Percentiles rank a stretch among this genome's conserved stretches.
Evolutionary conservation across 345 rosid genomes (phyloP).

Genomic region (Brassica carinata): DNA sequence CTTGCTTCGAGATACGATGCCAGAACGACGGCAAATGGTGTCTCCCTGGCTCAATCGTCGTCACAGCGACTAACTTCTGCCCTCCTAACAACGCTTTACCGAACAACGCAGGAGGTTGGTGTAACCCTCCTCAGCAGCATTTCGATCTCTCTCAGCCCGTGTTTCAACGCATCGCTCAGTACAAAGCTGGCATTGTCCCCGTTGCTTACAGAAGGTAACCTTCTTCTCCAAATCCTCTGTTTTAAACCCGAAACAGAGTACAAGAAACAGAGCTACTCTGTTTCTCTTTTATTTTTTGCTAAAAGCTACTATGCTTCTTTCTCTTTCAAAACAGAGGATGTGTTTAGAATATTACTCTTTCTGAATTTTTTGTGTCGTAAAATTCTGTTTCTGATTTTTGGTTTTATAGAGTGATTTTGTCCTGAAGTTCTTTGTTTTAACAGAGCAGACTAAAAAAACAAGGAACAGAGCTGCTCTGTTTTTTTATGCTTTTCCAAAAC

Average conservation of each 20-base stretch:
- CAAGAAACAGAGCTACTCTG: not conserved
- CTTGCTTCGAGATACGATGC: slow-evolving; percentile 74
- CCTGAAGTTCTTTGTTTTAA: not conserved
- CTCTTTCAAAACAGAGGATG: not conserved
- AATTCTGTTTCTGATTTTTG: too few relatives aligned
- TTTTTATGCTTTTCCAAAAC: too few relatives aligned
- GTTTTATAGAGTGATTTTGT: not conserved
- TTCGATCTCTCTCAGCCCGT: slow-evolving; percentile 84
- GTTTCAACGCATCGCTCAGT: slow-evolving; percentile 80
- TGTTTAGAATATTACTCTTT: not conserved
- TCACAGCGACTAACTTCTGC: slow-evolving; percentile 89
- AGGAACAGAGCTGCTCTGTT: not conserved
- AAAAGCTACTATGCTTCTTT: not conserved
- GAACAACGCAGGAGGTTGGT: slow-evolving; percentile 79
- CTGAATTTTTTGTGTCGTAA: too few relatives aligned
- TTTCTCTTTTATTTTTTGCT: not conserved
- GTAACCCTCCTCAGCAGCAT: slow-evolving; percentile 85
- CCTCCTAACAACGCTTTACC: slow-evolving; percentile 82
- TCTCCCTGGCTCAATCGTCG: slow-evolving; percentile 63
- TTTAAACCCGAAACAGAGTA: not conserved
- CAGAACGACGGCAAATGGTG: slow-evolving; percentile 67
- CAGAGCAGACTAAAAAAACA: not conserved
- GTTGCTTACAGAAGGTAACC: slow-evolving; percentile 65
- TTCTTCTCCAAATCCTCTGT: not conserved
- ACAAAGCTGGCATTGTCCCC: slow-evolving; percentile 79